Evolutionary conservation across 345 rosid species (phyloP), one percentile per base, ranked within the genome.

Genomic region (Populus davidiana): DNA sequence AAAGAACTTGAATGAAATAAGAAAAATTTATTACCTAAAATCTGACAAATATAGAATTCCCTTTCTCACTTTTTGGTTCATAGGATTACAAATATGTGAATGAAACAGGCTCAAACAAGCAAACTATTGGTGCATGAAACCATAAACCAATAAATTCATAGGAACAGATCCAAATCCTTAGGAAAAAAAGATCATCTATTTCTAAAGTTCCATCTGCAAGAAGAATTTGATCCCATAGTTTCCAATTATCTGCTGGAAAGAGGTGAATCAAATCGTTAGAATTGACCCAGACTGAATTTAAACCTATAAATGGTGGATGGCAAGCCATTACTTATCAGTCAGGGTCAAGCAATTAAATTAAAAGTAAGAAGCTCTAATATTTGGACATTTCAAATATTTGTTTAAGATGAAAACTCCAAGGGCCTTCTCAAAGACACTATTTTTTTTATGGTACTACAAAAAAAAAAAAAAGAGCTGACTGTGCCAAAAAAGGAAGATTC

Each of bases 171-270:
- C 14, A 62, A 73, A 25, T 67, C 38, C 29, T 62, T 23, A 50
- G 0, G 29, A n/a, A 18, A 20, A 17, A 63, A 33, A 23, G 44
- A 18, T 39, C 7, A 41, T 41, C n/a, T 10, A 62, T 27, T 13
- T 61, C 31, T 41, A 21, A 61, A 39, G 39, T 43, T 39, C 68
- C 17, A 25, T n/a, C 12, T 29, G 8, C 5, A 21, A 50, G 14
- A 63, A 27, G 39, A 73, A 41, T 35, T 29, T 36, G 20, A 39
- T 73, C 41, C 44, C 76, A 27, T 41, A 73, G 38, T 73, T 73
- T 36, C 16, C 64, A 73, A 21, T 4, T 39, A 61, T 41, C 41
- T 73, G 10, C 8, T 39, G 16, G 23, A 20, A 62, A 27, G n/a
- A 59, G 13, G 38, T 62, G 59, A 73, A 62, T 27, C 21, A 35